Base-by-base conservation (phyloP, 352 stramenopile species). In the Bremia lactucae region DNA sequence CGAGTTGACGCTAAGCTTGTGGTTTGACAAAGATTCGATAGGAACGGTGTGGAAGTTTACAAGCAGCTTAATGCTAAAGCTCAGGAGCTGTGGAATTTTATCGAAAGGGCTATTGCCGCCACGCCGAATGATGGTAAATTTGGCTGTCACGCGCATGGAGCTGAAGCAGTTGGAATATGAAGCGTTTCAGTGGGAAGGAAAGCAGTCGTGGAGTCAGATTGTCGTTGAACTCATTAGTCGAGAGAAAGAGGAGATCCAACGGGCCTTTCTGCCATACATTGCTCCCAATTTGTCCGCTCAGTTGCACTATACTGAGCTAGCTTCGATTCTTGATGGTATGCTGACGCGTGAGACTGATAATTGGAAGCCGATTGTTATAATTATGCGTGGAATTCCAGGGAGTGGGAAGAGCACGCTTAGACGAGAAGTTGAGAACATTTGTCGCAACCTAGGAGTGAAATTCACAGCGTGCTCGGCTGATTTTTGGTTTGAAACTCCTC, bases 401-500 rank as follows among this genome's bases (percentile, higher is more conserved):
- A 86, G 73, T 44, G 76, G 76, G 10, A 88, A 88, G 46, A 87
- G 71, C 47, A 69, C 71, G 2, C 38, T 87, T 10, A 46, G 56
- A 6, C 52, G 49, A 1, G 70, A 80, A 19, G 57, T 85, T 7
- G 36, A 54, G 3, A 28, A 39, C 6, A 62, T 85, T 21, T 77
- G 60, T 46, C 23, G 49, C 2, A 25, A 65, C 1, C 48, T 52
- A 16, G 49, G 33, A 22, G 49, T 53, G 2, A 22, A n/a, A 4
- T 60, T 62, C 11, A 56, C 55, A 1, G 59, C 70, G 11, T 76
- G 69, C n/a, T 88, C 76, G 2, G 76, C 70, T 0, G 76, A 88
- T 45, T 55, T 44, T n/a, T 71, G 64, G 47, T 88, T 88, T 45
- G 60, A 85, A 38, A 80, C 66, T 0, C 40, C 61, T 6, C 57